Base-by-base conservation (phyloP, 2,329 filamentous ascomycete genomes). In the Aspergillus costaricaensis region DNA sequence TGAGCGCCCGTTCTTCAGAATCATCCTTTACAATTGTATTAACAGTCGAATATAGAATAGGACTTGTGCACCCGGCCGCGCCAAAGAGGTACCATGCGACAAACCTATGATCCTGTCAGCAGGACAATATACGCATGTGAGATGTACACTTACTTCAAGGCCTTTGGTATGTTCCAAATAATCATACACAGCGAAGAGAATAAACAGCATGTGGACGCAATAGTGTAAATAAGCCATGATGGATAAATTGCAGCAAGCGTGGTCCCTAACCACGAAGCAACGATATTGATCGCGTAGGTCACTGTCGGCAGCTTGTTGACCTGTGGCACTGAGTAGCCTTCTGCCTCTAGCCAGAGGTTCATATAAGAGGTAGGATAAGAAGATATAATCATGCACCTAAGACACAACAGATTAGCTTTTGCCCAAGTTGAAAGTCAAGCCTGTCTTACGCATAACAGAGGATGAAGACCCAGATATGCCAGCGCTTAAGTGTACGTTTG, bases 381-480 rank as follows among this genome's bases (percentile, higher is more conserved):
- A 0, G 77, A 77, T n/a, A 78, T 73, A 48, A 79, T 78, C 76
- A 80, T 79, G 68, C 74, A 80, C 8, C 77, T 80, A 48, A 2
- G 14, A 17, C 4, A 10, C 10, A 12, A 30, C 1, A 50, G 17
- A 53, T 48, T 41, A 60, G 61, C 32, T 57, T 47, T 4, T 4
- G 2, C 15, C 43, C 8, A 8, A 6, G 4, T 14, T n/a, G 14
- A 23, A 66, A 44, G 72, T 1, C 32, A 36, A 71, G 54, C 58
- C 70, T 68, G 58, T 70, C 80, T 71, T 58, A 82, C 80, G 82
- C 81, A 61, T 83, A 83, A 47, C 77, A 79, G 2, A 76, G 70
- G 0, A 83, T 75, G 47, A 82, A 82, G 3, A 83, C 71, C 70
- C 79, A 84, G 25, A 83, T 82, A 63, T 83, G 81, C 81, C 81